A percentile compares a stretch with the other conserved stretches of the same genome.
These are phyloP conservation scores for Tephrocybe sp. DNA, from an alignment of 768 basidiomycete species.

Conservation along the genomic window DNA sequence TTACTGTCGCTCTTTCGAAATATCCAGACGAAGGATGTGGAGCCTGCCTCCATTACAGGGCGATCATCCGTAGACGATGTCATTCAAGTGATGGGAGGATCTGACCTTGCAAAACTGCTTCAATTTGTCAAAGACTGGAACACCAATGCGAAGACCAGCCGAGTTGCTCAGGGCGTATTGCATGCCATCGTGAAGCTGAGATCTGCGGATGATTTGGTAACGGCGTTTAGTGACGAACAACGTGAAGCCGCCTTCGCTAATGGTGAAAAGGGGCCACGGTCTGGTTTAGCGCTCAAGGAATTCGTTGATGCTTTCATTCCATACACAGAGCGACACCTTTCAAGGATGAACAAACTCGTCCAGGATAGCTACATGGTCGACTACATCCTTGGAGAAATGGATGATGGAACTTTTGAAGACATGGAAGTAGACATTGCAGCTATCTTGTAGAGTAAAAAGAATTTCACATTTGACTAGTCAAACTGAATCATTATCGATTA, in stretches of 20 bases:
- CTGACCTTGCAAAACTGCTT: slow-evolving; percentile 81
- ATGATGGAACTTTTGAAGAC: slow-evolving; percentile 66
- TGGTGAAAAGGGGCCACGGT: slow-evolving; percentile 16
- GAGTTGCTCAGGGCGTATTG: slow-evolving; percentile 81
- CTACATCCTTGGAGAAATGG: slow-evolving; percentile 86
- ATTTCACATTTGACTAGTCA: not conserved
- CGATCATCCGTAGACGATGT: slow-evolving; percentile 77
- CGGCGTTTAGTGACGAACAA: slow-evolving; percentile 55
- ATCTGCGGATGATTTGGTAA: slow-evolving; percentile 70
- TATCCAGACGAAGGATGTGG: slow-evolving; percentile 37
- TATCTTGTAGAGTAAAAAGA: slow-evolving; percentile 1
- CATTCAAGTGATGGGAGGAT: slow-evolving; percentile 63
- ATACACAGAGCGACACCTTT: slow-evolving; percentile 92
- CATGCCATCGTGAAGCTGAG: slow-evolving; percentile 80
- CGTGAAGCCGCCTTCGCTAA: slow-evolving; percentile 30
- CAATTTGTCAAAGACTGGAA: slow-evolving; percentile 92
- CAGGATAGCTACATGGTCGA: slow-evolving; percentile 98
- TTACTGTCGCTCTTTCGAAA: slow-evolving; percentile 77
- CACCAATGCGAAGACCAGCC: slow-evolving; percentile 85
- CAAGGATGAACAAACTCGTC: slow-evolving; percentile 80
- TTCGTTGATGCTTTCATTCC: slow-evolving; percentile 85
- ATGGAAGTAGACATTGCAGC: slow-evolving; percentile 41
- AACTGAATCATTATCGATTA: too few relatives aligned
- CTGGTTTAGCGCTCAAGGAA: slow-evolving; percentile 56
- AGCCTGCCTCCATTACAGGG: slow-evolving; percentile 57